Conservation (phyloP, 169 alveolate genomes). For the Neospora caninum region DNA sequence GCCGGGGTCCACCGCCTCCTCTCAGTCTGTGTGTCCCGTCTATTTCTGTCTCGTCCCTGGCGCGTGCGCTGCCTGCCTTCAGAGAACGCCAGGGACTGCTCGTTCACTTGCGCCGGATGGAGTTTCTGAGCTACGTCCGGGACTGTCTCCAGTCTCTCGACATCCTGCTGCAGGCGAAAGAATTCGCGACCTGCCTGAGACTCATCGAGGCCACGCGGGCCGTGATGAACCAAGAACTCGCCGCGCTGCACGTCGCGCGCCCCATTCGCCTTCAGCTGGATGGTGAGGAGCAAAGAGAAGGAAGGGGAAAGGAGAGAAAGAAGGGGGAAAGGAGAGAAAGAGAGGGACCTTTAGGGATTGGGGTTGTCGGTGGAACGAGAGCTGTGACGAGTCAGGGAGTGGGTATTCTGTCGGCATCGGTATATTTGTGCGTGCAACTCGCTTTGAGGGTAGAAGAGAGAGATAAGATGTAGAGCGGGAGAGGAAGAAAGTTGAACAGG, state of each 20-base stretch:
- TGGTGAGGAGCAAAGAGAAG: not conserved
- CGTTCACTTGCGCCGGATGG: not conserved
- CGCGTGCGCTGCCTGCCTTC: not conserved
- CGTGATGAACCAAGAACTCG: not conserved
- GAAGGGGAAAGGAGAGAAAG: not conserved
- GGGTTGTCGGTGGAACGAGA: not conserved
- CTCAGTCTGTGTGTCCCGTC: not conserved
- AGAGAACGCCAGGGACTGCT: conserved; percentile 30
- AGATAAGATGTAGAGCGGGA: too few relatives aligned
- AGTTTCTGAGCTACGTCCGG: not conserved
- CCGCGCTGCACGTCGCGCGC: not conserved
- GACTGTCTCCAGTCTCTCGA: conserved; percentile 36
- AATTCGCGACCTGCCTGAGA: not conserved
- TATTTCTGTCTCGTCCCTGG: not conserved
- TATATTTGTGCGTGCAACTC: too few relatives aligned
- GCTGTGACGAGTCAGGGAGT: not conserved
- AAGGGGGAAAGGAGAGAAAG: not conserved
- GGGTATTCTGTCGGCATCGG: too few relatives aligned
- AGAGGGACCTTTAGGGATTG: not conserved
- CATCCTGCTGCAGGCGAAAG: conserved; percentile 1
- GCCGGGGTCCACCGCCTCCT: too few relatives aligned
- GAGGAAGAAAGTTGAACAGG: too few relatives aligned
- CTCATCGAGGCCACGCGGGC: conserved; percentile 22
- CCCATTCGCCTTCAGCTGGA: conserved; percentile 32
- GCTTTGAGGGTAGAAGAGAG: too few relatives aligned